Evolutionary conservation across 768 basidiomycete species (phyloP).

Genomic region (Podaxis sp.): DNA sequence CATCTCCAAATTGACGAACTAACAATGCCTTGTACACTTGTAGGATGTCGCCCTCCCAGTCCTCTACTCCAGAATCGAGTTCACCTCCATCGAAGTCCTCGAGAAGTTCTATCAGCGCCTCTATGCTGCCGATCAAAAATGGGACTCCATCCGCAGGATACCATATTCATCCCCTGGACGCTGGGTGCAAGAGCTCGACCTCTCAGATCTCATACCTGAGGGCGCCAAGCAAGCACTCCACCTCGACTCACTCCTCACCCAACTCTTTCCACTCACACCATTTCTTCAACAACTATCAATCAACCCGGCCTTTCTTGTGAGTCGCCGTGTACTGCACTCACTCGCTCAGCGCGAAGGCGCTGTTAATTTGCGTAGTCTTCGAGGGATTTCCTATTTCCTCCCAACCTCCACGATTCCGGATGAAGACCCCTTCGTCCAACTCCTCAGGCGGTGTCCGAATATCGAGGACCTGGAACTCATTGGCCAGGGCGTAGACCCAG

Average conservation of each 20-base stretch:
- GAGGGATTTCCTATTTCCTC: conserved; percentile 54
- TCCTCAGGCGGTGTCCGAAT: conserved; percentile 54
- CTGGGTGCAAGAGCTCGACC: conserved; percentile 78
- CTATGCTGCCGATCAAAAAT: conserved; percentile 65
- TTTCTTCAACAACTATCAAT: conserved; percentile 56
- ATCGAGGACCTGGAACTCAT: conserved; percentile 66
- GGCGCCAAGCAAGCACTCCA: conserved; percentile 48
- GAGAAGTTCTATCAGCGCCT: conserved; percentile 61
- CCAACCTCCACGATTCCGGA: conserved; percentile 31
- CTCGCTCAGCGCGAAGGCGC: conserved; percentile 53
- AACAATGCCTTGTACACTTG: background rate
- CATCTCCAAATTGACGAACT: background rate
- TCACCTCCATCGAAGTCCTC: conserved; percentile 45
- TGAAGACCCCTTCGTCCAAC: conserved; percentile 59
- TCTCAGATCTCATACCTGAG: conserved; percentile 51
- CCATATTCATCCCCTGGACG: conserved; percentile 86
- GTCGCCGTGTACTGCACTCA: conserved; percentile 55
- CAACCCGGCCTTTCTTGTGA: conserved; percentile 58
- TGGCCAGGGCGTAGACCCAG: conserved; percentile 56
- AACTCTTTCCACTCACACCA: conserved; percentile 66
- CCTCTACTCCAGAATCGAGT: conserved; percentile 55
- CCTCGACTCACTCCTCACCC: conserved; percentile 63
- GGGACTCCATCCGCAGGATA: conserved; percentile 88
- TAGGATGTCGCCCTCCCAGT: conserved; percentile 70
- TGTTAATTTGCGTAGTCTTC: conserved; percentile 47